Conservation (phyloP, 1,284 basidiomycete genomes). For the Cryptococcus neoformans region DNA sequence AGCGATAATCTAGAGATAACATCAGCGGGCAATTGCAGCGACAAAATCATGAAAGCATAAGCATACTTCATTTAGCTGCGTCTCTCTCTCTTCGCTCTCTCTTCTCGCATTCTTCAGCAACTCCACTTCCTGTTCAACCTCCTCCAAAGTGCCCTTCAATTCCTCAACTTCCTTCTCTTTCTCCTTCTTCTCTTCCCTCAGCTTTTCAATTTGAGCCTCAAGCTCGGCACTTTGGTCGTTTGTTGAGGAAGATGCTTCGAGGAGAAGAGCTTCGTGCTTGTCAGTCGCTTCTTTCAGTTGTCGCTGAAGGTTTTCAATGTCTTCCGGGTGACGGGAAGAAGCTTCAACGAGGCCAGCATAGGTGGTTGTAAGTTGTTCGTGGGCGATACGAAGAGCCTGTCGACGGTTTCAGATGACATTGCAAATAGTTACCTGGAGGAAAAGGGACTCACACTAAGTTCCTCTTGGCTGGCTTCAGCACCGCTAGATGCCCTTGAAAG, state of each 20-base stretch:
- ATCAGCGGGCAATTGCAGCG: background rate
- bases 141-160: slow-evolving; percentile 1
- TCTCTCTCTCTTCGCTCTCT: slow-evolving; percentile 11
- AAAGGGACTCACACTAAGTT: slow-evolving; percentile 14
- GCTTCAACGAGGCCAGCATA: slow-evolving; percentile 20
- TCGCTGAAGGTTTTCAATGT: slow-evolving; percentile 17
- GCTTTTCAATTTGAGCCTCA: slow-evolving; percentile 17
- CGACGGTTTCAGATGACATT: background rate
- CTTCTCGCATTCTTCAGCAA: slow-evolving; percentile 6
- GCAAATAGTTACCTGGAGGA: background rate
- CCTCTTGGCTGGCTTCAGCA: slow-evolving; percentile 10
- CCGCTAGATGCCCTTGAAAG: slow-evolving; percentile 9
- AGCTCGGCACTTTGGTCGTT: slow-evolving; percentile 8
- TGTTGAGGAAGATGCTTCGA: slow-evolving; percentile 1
- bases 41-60: background rate
- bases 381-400: slow-evolving; percentile 18
- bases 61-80: slow-evolving; percentile 15
- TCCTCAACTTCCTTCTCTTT: slow-evolving; percentile 4
- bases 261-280: slow-evolving; percentile 9
- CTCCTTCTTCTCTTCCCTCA: slow-evolving; percentile 11
- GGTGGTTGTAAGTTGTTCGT: slow-evolving; percentile 16
- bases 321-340: slow-evolving; percentile 18
- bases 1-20: slow-evolving; percentile 9
- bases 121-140: slow-evolving; percentile 11
- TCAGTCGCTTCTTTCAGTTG: slow-evolving; percentile 17